These are phyloP conservation scores for Coemansia sp. DNA, from an alignment of 192 early-diverging fungal species.

Conservation along the genomic window DNA sequence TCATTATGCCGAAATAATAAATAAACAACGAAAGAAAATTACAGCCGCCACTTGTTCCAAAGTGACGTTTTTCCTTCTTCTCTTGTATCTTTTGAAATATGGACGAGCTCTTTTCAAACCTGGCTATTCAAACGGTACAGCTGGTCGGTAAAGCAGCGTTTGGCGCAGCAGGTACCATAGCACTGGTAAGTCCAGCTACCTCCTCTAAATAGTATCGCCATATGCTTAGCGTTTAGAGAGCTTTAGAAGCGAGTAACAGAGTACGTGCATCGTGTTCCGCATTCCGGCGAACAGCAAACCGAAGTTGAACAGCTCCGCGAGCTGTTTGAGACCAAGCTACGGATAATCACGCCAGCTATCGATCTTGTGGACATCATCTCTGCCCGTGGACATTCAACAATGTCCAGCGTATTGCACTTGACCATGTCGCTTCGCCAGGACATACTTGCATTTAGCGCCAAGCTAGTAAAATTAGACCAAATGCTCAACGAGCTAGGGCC, in stretches of 20 bases:
- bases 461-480: constrained; percentile 22
- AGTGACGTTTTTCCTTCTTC: too few species aligned
- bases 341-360: constrained; percentile 65
- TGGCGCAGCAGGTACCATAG: constrained; percentile 51
- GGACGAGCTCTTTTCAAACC: constrained; percentile 63
- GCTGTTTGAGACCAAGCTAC: constrained; percentile 56
- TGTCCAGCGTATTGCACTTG: constrained; percentile 58
- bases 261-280: constrained; percentile 40
- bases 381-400: constrained; percentile 60
- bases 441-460: constrained; percentile 50
- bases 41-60: too few species aligned
- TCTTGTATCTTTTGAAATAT: constrained; percentile 13
- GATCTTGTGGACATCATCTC: constrained; percentile 65
- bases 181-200: constrained; percentile 11
- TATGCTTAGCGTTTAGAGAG: neutral
- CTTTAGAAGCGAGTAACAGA: constrained; percentile 37
- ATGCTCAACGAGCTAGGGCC: neutral
- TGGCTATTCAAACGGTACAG: constrained; percentile 61
- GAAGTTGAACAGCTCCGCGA: constrained; percentile 41
- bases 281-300: constrained; percentile 15
- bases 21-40: neutral
- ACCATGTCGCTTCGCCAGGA: constrained; percentile 56
- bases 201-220: neutral
- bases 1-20: constrained; percentile 2
- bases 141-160: constrained; percentile 64